Percentiles rank a stretch among this genome's conserved stretches.
phyloP scores from a whole-genome alignment of 441 rosid species.

The Arabidopsis hybrid region DNA sequence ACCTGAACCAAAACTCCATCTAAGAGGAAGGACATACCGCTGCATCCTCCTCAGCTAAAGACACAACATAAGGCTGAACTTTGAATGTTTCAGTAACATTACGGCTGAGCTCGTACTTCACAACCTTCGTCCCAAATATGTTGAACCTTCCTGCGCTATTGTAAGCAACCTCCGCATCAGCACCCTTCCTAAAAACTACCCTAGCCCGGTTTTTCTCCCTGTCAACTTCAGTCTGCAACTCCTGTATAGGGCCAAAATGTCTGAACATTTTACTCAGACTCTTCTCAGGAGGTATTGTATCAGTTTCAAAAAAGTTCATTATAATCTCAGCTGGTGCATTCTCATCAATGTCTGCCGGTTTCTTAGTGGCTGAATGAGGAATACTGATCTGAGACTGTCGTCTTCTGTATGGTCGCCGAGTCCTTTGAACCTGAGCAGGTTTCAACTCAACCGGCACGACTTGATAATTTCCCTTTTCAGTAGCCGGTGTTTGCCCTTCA shows the following conservation, averaged over 20 bases:
- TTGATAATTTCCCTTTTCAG: constrained; percentile 57
- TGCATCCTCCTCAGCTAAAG: constrained; percentile 60
- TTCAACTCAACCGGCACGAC: constrained; percentile 63
- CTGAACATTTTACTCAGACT: constrained; percentile 84
- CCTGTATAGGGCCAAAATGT: constrained; percentile 85
- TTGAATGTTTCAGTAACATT: constrained; percentile 74
- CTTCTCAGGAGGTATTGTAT: constrained; percentile 77
- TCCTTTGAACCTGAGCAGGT: constrained; percentile 54
- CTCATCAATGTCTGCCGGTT: constrained; percentile 64
- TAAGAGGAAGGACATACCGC: constrained; percentile 43
- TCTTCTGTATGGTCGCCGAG: constrained; percentile 73
- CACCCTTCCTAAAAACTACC: constrained; percentile 78
- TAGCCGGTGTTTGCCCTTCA: constrained; percentile 70
- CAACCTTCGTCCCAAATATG: constrained; percentile 73
- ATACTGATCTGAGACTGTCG: constrained; percentile 55
- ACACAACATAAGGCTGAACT: constrained; percentile 46
- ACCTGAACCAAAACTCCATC: constrained; percentile 52
- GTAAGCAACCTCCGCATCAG: constrained; percentile 88
- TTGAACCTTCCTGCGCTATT: constrained; percentile 82
- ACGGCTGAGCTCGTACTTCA: constrained; percentile 83
- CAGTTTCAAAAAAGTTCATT: constrained; percentile 73
- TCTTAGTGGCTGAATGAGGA: constrained; percentile 46
- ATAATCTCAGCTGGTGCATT: constrained; percentile 91
- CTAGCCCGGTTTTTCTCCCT: constrained; percentile 81
- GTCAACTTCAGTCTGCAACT: constrained; percentile 84